phyloP scores from a whole-genome alignment of 192 early-diverging fungal genomes.

The Backusella psychrophila region DNA sequence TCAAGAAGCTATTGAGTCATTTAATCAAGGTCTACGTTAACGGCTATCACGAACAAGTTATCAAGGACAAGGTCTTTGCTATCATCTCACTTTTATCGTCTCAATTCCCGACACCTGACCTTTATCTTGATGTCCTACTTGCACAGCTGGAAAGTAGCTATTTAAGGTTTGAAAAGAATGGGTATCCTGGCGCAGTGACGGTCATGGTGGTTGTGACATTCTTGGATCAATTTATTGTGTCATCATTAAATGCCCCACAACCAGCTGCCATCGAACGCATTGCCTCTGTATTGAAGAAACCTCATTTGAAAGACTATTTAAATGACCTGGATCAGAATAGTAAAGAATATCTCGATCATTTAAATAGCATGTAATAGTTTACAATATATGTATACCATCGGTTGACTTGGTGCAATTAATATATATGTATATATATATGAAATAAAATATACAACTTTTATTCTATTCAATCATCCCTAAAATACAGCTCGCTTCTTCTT shows the following conservation, averaged over 20 bases:
- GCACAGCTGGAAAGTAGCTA: neutral
- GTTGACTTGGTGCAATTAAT: too few relatives aligned
- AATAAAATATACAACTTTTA: too few relatives aligned
- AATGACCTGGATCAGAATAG: neutral
- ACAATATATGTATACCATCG: too few relatives aligned
- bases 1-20: conserved; percentile 7
- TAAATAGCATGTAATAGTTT: neutral
- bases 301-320: conserved; percentile 2
- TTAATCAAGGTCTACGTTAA: conserved; percentile 2
- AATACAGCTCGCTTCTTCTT: conserved; percentile 35
- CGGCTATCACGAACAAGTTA: neutral
- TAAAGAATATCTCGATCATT: neutral
- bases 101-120: neutral
- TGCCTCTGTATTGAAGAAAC: neutral
- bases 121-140: conserved; percentile 3
- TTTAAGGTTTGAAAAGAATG: neutral
- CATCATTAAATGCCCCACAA: neutral
- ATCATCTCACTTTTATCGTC: neutral
- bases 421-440: too few relatives aligned
- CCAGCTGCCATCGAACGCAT: neutral
- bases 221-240: neutral
- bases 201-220: neutral
- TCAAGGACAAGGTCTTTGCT: neutral
- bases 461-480: neutral
- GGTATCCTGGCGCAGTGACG: neutral